Percentiles rank a stretch among this genome's conserved stretches.
phyloP scores from a whole-genome alignment of 192 early-diverging fungal species.

The Coemansia sp. region DNA sequence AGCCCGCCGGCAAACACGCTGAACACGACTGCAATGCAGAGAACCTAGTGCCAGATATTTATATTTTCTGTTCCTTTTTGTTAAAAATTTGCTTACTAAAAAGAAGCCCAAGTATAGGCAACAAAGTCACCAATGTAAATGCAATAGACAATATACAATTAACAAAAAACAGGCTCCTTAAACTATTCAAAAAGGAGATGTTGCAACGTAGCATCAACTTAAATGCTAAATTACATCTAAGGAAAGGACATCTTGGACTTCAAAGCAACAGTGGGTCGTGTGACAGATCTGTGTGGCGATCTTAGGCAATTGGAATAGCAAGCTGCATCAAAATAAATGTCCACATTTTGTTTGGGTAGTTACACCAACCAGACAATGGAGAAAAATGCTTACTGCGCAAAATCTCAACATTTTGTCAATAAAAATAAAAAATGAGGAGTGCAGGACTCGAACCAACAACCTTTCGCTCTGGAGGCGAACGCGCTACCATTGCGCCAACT shows the following conservation, averaged over 20 bases:
- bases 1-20: constrained; percentile 4
- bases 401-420: neutral
- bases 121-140: too few species aligned
- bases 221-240: too few species aligned
- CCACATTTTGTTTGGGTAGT: too few species aligned
- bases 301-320: too few species aligned
- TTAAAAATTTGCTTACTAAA: too few species aligned
- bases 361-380: too few species aligned
- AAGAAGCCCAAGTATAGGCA: too few species aligned
- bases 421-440: constrained; percentile 14
- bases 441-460: constrained; percentile 52
- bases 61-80: neutral
- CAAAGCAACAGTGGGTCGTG: too few species aligned
- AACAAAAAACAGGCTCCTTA: neutral
- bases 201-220: too few species aligned
- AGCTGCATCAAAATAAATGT: too few species aligned
- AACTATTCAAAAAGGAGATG: too few species aligned
- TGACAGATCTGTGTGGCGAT: neutral
- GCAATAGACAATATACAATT: neutral
- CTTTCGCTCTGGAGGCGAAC: constrained; percentile 51
- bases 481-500: constrained; percentile 49
- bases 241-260: neutral
- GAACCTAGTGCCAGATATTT: neutral
- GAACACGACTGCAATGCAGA: neutral
- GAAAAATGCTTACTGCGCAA: too few species aligned